phyloP scores from a whole-genome alignment of 768 basidiomycete genomes.

The Serendipita vermifera region DNA sequence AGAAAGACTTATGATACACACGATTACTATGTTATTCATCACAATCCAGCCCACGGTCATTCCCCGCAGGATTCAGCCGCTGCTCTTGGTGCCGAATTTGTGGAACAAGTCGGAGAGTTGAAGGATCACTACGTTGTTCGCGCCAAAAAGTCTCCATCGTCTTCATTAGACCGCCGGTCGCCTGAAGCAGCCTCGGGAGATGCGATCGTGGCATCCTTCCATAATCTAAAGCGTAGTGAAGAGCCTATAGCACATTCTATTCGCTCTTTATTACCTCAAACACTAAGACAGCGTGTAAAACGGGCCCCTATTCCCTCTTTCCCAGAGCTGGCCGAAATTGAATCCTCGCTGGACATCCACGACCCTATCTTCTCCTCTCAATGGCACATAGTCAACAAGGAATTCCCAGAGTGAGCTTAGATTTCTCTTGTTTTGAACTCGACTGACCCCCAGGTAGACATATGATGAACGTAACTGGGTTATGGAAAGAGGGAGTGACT shows the following conservation, averaged over 20 bases:
- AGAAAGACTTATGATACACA: slow-evolving; percentile 29
- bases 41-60: slow-evolving; percentile 39
- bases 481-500: slow-evolving; percentile 79
- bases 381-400: slow-evolving; percentile 92
- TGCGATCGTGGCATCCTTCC: slow-evolving; percentile 26
- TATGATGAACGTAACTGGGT: slow-evolving; percentile 81
- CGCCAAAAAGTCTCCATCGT: slow-evolving; percentile 28
- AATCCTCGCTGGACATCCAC: slow-evolving; percentile 47
- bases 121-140: slow-evolving; percentile 73
- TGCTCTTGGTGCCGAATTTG: slow-evolving; percentile 64
- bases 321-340: slow-evolving; percentile 25
- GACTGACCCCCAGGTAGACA: too few relatives aligned
- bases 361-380: slow-evolving; percentile 78
- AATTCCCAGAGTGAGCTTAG: slow-evolving; percentile 43
- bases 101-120: slow-evolving; percentile 80
- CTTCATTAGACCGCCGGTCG: slow-evolving; percentile 10
- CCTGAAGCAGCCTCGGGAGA: slow-evolving; percentile 30
- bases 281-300: slow-evolving; percentile 53
- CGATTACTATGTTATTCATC: slow-evolving; percentile 73
- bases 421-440: too few relatives aligned
- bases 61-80: slow-evolving; percentile 47
- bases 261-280: slow-evolving; percentile 47
- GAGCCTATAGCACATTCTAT: slow-evolving; percentile 39
- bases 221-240: neutral
- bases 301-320: slow-evolving; percentile 32